phyloP scores from a whole-genome alignment of 805 yeast genomes.

The Ogataea neopini region DNA sequence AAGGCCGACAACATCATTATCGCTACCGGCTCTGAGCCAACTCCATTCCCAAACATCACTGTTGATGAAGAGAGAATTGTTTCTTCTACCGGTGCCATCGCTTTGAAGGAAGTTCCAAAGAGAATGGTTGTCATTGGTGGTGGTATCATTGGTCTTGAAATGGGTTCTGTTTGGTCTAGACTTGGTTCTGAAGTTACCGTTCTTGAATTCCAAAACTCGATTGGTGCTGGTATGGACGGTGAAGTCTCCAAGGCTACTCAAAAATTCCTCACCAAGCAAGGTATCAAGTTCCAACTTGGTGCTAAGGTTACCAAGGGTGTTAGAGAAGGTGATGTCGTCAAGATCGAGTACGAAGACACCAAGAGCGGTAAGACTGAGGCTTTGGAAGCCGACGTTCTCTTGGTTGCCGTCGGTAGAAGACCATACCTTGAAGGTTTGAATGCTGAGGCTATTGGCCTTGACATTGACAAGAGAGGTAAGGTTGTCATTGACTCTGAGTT shows the following conservation, averaged over 20 bases:
- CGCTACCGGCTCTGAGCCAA: constrained; percentile 98
- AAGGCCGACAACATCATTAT: constrained; percentile 86
- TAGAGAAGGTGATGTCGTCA: constrained; percentile 85
- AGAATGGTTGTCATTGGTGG: constrained; percentile 93
- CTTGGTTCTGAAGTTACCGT: constrained; percentile 95
- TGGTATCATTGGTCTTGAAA: constrained; percentile 98
- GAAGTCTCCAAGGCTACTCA: constrained; percentile 91
- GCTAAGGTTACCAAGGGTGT: constrained; percentile 88
- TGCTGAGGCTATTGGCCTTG: constrained; percentile 87
- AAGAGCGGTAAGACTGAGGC: constrained; percentile 80
- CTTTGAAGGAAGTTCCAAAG: constrained; percentile 89
- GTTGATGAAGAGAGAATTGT: constrained; percentile 97
- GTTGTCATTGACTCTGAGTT: constrained; percentile 91
- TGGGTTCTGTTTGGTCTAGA: constrained; percentile 97
- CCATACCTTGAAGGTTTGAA: constrained; percentile 90
- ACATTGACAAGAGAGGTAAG: constrained; percentile 89
- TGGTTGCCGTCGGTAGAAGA: constrained; percentile 98
- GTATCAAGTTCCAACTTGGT: constrained; percentile 86
- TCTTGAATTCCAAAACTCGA: constrained; percentile 82
- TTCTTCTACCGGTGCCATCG: constrained; percentile 88
- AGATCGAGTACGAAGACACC: constrained; percentile 84
- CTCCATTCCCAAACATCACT: constrained; percentile 97
- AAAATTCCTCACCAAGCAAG: constrained; percentile 91
- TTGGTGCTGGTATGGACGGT: constrained; percentile 98
- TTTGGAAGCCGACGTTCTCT: constrained; percentile 85